A percentile compares a stretch with the other conserved stretches of the same genome.
These are phyloP conservation scores for Neurospora sp. DNA, from an alignment of 495 filamentous ascomycete genomes.

Conservation along the genomic window DNA sequence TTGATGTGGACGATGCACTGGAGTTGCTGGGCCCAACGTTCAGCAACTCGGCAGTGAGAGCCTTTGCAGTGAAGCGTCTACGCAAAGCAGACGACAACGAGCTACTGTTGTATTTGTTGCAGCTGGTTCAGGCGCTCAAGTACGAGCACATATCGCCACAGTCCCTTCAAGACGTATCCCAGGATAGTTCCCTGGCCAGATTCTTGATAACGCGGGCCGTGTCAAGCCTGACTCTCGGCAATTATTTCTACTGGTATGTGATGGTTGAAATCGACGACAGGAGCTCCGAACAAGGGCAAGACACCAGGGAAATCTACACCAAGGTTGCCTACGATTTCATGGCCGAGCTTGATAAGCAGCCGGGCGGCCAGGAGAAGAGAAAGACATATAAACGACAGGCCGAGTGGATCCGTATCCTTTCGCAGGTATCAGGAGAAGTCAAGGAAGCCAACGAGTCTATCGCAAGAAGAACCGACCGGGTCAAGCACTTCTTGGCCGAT, in stretches of 20 bases:
- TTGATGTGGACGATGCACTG: slow-evolving; percentile 93
- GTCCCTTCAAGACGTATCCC: slow-evolving; percentile 50
- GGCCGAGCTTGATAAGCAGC: slow-evolving; percentile 56
- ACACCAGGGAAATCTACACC: slow-evolving; percentile 73
- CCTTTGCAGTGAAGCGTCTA: slow-evolving; percentile 87
- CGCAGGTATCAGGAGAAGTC: slow-evolving; percentile 83
- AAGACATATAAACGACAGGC: slow-evolving; percentile 76
- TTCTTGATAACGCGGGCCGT: slow-evolving; percentile 83
- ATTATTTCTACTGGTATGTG: slow-evolving; percentile 95
- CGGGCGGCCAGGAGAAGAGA: slow-evolving; percentile 57
- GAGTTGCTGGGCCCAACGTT: slow-evolving; percentile 89
- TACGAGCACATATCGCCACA: slow-evolving; percentile 67
- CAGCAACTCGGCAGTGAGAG: slow-evolving; percentile 75
- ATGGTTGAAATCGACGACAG: slow-evolving; percentile 91
- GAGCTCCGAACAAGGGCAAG: slow-evolving; percentile 54
- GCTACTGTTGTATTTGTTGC: slow-evolving; percentile 81
- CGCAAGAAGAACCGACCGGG: slow-evolving; percentile 64
- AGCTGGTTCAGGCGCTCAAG: slow-evolving; percentile 93
- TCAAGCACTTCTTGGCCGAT: slow-evolving; percentile 76
- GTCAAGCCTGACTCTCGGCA: slow-evolving; percentile 79
- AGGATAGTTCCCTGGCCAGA: slow-evolving; percentile 78
- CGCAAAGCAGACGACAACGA: slow-evolving; percentile 91
- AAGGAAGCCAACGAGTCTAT: slow-evolving; percentile 71
- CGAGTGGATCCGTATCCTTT: slow-evolving; percentile 77
- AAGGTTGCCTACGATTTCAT: slow-evolving; percentile 96